These are phyloP conservation scores for Eucalyptus microcorys DNA, from an alignment of 345 rosid genomes.

Conservation along the genomic window DNA sequence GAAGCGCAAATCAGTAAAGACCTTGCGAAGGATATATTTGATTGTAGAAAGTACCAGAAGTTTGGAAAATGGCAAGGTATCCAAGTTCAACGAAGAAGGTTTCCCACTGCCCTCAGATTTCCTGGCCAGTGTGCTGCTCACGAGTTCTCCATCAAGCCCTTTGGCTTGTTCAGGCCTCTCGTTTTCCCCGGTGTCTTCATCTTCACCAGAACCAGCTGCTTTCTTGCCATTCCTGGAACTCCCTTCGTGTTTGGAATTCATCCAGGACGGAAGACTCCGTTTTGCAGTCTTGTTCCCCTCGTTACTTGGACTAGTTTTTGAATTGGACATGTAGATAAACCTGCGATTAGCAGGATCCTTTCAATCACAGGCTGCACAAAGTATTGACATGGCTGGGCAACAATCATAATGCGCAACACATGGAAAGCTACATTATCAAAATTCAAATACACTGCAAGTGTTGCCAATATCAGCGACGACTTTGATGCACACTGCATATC, in stretches of 20 bases:
- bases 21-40: not conserved
- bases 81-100: slow-evolving; percentile 7
- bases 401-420: not conserved
- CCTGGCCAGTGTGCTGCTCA: not conserved
- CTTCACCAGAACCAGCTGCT: not conserved
- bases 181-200: not conserved
- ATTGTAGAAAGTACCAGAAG: slow-evolving; percentile 37
- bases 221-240: not conserved
- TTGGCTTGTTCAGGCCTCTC: not conserved
- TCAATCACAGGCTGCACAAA: not conserved
- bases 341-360: not conserved
- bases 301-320: slow-evolving; percentile 4
- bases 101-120: not conserved
- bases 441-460: not conserved
- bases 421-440: not conserved
- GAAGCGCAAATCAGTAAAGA: not conserved
- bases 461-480: not conserved
- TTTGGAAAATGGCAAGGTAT: slow-evolving; percentile 34
- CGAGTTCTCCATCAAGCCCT: not conserved
- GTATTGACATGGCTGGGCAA: not conserved
- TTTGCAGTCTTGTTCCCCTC: slow-evolving; percentile 18
- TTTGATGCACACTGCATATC: not conserved
- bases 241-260: slow-evolving; percentile 31
- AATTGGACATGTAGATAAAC: slow-evolving; percentile 17
- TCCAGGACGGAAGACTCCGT: slow-evolving; percentile 83